Base-by-base conservation (phyloP, 2,329 filamentous ascomycete genomes). In the Trichoderma harzianum region DNA sequence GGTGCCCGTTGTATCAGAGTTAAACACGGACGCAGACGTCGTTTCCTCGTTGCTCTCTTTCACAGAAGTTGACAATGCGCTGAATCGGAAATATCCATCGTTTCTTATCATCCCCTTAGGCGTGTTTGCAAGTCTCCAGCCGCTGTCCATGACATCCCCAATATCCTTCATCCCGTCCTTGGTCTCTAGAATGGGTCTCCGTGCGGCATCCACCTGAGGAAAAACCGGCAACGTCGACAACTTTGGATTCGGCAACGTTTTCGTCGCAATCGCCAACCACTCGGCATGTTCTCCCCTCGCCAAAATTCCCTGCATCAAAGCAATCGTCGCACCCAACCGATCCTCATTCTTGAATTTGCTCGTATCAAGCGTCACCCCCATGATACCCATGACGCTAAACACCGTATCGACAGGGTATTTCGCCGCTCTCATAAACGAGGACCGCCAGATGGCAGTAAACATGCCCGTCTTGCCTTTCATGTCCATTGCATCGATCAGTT, bases 391-490 rank as follows among this genome's bases (percentile, higher is more conserved):
- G 8, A 62, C 51, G 21, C 67, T 69, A 8, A 36, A 62, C 28
- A 69, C 67, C 6, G 28, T 34, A 7, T 69, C 67, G 10, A 69
- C 67, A 7, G 67, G 67, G 5, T 36, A 69, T 11, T 62, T 69
- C 3, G 67, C 67, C 39, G 58, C 26, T 3, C 67, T 30, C 67
- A 69, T 69, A 7, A 69, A 69, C 1, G 67, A 69, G 7, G 39
- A 69, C 4, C 67, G 30, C 67, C 67, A 69, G 10, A 69, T 69
- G 3, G 67, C 67, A 2, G 67, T 69, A n/a, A 26, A 62, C 67
- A 69, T 69, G 57, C 67, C 67, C 12, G 39, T 7, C 16, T 51
- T 69, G 28, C 39, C 67, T 30, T 69, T 69, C 67, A 62, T 69
- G 57, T 62, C 67, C 16, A 69, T 62, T 7, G 67, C 67, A 24